Percentiles rank a stretch among this genome's conserved stretches.
These are phyloP conservation scores for Dryas octopetala DNA, from an alignment of 306 rosid genomes.

Conservation along the genomic window DNA sequence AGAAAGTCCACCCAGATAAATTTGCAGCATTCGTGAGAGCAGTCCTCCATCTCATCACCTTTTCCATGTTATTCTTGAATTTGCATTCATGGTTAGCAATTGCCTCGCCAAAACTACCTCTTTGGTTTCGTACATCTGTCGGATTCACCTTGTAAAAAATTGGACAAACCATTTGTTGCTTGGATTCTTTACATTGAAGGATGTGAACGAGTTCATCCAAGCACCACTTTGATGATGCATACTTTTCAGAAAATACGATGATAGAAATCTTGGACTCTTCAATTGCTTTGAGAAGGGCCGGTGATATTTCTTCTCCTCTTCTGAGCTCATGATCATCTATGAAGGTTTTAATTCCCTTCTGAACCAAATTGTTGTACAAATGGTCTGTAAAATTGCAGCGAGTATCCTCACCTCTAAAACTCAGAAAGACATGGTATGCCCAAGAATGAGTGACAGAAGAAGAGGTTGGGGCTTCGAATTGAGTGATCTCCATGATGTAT, in stretches of 20 bases:
- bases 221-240: not conserved
- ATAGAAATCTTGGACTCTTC: not conserved
- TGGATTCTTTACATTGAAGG: not conserved
- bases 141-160: constrained; percentile 8
- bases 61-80: not conserved
- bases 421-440: not conserved
- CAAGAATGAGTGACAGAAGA: no score
- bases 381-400: not conserved
- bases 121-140: not conserved
- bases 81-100: not conserved
- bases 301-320: not conserved
- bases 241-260: not conserved
- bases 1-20: no score
- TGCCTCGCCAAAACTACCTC: not conserved
- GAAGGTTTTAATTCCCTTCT: not conserved
- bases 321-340: not conserved
- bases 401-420: not conserved
- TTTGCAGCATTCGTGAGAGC: no score
- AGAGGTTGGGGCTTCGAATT: no score
- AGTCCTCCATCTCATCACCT: no score
- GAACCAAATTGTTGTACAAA: not conserved
- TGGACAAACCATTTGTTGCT: not conserved
- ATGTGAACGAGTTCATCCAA: not conserved
- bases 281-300: not conserved
- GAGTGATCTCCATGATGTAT: no score